Percentiles rank a stretch among this genome's conserved stretches.
These are phyloP conservation scores for Fusarium sp. DNA, from an alignment of 2,329 filamentous ascomycete genomes.

Conservation along the genomic window DNA sequence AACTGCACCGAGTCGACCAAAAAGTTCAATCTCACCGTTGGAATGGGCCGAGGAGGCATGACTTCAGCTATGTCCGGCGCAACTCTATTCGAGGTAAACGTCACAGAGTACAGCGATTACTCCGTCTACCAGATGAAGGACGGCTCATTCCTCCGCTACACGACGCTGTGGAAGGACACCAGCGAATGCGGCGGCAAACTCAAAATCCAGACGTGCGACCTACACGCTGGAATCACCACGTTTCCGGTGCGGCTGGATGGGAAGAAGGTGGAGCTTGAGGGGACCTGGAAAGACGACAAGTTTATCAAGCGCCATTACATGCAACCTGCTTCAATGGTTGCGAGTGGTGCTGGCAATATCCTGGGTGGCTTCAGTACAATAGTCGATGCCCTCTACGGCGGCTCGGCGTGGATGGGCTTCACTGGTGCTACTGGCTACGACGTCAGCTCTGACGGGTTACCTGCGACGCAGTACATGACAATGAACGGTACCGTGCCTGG, in stretches of 20 bases:
- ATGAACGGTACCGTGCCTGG: constrained; percentile 23
- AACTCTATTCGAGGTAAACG: constrained; percentile 37
- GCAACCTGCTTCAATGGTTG: constrained; percentile 14
- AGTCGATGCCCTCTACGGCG: constrained; percentile 17
- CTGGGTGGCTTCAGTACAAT: constrained; percentile 40
- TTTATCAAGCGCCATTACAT: constrained; percentile 43
- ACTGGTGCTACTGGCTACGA: constrained; percentile 37
- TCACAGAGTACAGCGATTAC: constrained; percentile 28
- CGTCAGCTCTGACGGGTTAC: constrained; percentile 16
- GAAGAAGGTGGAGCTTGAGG: constrained; percentile 16
- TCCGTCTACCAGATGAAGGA: background rate
- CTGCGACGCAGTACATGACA: constrained; percentile 39
- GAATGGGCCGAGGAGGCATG: background rate
- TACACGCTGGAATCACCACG: constrained; percentile 35
- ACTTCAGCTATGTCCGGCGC: constrained; percentile 22
- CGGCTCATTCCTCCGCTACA: constrained; percentile 35
- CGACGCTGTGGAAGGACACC: constrained; percentile 37
- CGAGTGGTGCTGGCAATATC: constrained; percentile 28
- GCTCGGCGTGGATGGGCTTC: constrained; percentile 30
- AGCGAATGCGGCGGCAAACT: constrained; percentile 23
- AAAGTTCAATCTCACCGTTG: constrained; percentile 29
- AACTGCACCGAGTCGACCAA: constrained; percentile 33
- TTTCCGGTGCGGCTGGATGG: constrained; percentile 27
- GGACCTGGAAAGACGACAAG: constrained; percentile 38
- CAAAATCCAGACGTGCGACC: constrained; percentile 38